Evolutionary conservation across 1,139 yeast species (phyloP).

Genomic region (Scheffersomyces illinoinensis): DNA sequence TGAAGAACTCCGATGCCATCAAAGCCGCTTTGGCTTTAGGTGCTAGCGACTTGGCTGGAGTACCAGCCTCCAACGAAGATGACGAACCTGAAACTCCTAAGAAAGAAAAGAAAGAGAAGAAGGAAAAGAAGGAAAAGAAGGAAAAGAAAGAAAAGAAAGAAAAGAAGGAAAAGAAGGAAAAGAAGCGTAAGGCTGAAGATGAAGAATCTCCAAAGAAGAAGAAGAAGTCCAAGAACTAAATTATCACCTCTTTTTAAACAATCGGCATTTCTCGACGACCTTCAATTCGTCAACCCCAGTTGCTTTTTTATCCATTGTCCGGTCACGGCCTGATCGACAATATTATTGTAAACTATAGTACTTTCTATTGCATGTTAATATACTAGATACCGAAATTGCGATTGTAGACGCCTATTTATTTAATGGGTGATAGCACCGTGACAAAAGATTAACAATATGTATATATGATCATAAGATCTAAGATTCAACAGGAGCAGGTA

Average conservation of each 20-base stretch:
- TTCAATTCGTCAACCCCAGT: conserved; percentile 1
- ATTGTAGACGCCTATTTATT: neutral
- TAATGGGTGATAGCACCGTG: neutral
- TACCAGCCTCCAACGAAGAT: conserved; percentile 33
- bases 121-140: conserved; percentile 57
- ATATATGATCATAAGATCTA: neutral
- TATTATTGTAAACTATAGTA: conserved; percentile 15
- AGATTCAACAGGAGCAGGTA: neutral
- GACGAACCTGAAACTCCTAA: conserved; percentile 27
- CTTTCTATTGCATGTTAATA: conserved; percentile 17
- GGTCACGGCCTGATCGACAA: conserved; percentile 1
- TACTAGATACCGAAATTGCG: neutral
- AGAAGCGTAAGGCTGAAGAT: conserved; percentile 55
- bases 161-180: conserved; percentile 54
- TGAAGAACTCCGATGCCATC: conserved; percentile 94
- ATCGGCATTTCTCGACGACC: neutral
- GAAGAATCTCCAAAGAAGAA: conserved; percentile 30
- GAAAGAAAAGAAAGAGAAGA: conserved; percentile 56
- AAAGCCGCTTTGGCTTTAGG: conserved; percentile 79
- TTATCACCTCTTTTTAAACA: neutral
- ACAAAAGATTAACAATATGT: neutral
- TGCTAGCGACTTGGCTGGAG: conserved; percentile 35
- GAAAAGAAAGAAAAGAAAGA: conserved; percentile 52
- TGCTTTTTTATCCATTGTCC: conserved; percentile 2
- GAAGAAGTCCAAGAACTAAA: conserved; percentile 21